Base-by-base conservation (phyloP, 2,329 filamentous ascomycete species). In the Claviceps fusiformis region DNA sequence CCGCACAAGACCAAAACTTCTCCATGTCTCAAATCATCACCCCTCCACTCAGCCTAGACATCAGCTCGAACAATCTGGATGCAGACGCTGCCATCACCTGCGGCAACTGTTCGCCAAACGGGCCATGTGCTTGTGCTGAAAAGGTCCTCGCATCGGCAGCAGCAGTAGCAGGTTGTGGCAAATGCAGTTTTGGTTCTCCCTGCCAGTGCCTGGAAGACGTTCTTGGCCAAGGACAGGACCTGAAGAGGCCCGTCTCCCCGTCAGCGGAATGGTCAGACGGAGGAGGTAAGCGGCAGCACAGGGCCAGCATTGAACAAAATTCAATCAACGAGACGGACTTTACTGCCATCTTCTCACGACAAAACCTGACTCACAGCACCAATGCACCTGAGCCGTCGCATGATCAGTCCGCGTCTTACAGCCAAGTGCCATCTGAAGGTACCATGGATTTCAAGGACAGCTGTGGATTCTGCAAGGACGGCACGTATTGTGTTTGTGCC, bases 391-490 rank as follows among this genome's bases (percentile, higher is more conserved):
- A 41, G 19, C 52, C 59, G 3, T 33, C 46, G 4, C 56, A 57
- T 50, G 53, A 56, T 27, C 35, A 54, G 37, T 44, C 55, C 3
- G 41, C 50, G 24, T 46, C 53, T 4, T 54, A 51, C 5, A 50
- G 47, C 33, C 72, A 70, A 51, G 59, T 69, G 10, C 66, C 72
- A 19, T 64, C 71, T 2, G 56, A 66, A 45, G 66, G 65, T 44
- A 56, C 63, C 19, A 68, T 77, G 46, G 71, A 74, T 11, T 74
- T 78, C 5, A 78, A 81, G 58, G 87, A 92, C 62, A 79, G 81
- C 24, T 93, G 88, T 66, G 88, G 88, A 7, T 93, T 93, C 71
- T 93, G 88, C 69, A 81, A 85, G 58, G 86, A 91, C 57, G 87
- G 86, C 5, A 90, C 85, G 0, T 88, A 88, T 62, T 93, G 88